A percentile compares a stretch with the other conserved stretches of the same genome.
phyloP scores from a whole-genome alignment of 139 green algal genomes.

The Coelastrella sp. region DNA sequence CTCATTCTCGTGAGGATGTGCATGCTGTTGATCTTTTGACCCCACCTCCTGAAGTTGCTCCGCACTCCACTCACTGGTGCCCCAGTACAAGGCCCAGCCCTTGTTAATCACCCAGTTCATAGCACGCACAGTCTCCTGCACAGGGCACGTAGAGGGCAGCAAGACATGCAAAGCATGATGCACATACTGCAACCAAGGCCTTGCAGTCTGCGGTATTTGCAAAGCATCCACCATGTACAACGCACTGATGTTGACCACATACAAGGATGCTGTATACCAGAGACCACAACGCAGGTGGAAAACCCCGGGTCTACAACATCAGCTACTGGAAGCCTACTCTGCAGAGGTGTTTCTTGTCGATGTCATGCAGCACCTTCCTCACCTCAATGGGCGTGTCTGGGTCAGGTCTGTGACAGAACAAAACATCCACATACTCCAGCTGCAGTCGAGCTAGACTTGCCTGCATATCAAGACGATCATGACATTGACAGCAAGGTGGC shows the following conservation, averaged over 20 bases:
- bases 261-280: neutral
- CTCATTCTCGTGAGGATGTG: neutral
- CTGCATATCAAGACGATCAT: constrained; percentile 35
- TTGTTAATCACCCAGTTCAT: constrained; percentile 83
- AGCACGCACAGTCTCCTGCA: constrained; percentile 81
- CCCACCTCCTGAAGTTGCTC: constrained; percentile 79
- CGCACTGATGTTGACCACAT: neutral
- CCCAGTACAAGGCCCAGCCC: constrained; percentile 74
- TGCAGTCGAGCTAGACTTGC: constrained; percentile 77
- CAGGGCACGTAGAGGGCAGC: too few species aligned
- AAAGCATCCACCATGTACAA: neutral
- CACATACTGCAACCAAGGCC: too few species aligned
- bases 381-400: constrained; percentile 84
- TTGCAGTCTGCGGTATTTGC: too few species aligned
- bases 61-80: constrained; percentile 85
- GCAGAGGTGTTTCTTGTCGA: too few species aligned
- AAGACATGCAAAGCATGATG: too few species aligned
- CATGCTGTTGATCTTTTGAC: neutral
- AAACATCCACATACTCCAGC: constrained; percentile 89
- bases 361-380: neutral
- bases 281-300: neutral
- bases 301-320: too few species aligned
- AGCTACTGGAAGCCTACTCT: too few species aligned
- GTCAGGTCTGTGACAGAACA: constrained; percentile 89
- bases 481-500: too few species aligned